A percentile compares a stretch with the other conserved stretches of the same genome.
Conservation (phyloP, 345 rosid species). For the Balakata baccata region DNA sequence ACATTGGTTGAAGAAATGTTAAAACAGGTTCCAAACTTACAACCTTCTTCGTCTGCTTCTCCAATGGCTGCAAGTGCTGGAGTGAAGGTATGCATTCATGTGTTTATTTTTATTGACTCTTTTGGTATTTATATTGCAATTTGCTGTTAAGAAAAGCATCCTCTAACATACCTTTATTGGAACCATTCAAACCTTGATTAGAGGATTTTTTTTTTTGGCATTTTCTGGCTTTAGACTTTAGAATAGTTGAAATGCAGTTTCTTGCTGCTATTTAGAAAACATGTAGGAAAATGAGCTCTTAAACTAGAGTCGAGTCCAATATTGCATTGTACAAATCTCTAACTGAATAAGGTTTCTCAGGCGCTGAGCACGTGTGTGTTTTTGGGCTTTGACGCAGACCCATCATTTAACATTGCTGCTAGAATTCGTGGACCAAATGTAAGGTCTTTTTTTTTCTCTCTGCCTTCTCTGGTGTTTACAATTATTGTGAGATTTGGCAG, state of each 20-base stretch:
- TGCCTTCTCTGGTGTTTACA: neutral
- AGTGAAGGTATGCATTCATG: slow-evolving; percentile 39
- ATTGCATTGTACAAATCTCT: slow-evolving; percentile 14
- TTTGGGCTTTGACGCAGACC: slow-evolving; percentile 82
- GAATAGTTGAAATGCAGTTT: neutral
- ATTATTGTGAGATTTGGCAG: neutral
- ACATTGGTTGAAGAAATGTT: slow-evolving; percentile 84
- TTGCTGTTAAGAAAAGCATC: neutral
- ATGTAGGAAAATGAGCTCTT: neutral
- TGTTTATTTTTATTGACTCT: neutral
- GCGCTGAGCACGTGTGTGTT: slow-evolving; percentile 58
- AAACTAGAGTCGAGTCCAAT: slow-evolving; percentile 9
- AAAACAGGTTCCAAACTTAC: slow-evolving; percentile 56
- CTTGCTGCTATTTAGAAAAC: neutral
- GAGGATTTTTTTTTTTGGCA: neutral
- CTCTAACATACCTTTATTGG: neutral
- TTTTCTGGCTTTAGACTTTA: neutral
- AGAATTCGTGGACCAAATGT: slow-evolving; percentile 96
- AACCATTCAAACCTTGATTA: neutral
- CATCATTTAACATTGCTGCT: slow-evolving; percentile 62
- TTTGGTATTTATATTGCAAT: neutral
- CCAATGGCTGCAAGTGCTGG: slow-evolving; percentile 30
- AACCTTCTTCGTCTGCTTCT: slow-evolving; percentile 27
- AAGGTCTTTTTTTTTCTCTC: slow-evolving; percentile 37
- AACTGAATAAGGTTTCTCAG: slow-evolving; percentile 43